phyloP scores from a whole-genome alignment of 169 alveolate genomes.

The Perkinsus olseni region DNA sequence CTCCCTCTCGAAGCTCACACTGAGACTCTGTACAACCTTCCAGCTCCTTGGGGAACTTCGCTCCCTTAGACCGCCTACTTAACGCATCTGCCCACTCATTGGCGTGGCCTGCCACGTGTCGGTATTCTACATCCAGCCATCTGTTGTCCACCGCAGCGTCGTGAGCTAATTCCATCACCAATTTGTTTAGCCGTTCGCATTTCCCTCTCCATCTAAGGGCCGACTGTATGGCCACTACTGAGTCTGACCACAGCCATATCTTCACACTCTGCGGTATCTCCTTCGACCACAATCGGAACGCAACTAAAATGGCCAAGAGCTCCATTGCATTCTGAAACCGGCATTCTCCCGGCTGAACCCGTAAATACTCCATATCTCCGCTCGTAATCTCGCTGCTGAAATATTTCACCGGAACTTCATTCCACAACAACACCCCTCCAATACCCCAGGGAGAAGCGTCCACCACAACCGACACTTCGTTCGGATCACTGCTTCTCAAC shows the following conservation, averaged over 20 bases:
- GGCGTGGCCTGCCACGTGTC: neutral
- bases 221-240: neutral
- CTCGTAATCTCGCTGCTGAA: neutral
- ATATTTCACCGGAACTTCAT: neutral
- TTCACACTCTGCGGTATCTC: neutral
- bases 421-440: neutral
- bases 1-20: neutral
- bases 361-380: neutral
- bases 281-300: neutral
- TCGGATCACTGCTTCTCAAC: neutral
- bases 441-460: neutral
- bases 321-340: neutral
- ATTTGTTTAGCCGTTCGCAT: neutral
- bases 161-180: neutral
- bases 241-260: neutral
- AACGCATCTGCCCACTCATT: neutral
- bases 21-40: neutral
- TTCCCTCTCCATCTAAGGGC: neutral
- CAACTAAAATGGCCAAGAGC: neutral
- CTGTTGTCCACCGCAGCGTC: neutral
- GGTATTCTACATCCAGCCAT: neutral
- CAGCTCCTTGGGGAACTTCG: neutral
- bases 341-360: neutral
- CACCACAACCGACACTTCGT: neutral
- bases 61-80: neutral